Percentiles rank a stretch among this genome's conserved stretches.
Conservation (phyloP, 352 stramenopile genomes). For the Phytophthora cactorum region DNA sequence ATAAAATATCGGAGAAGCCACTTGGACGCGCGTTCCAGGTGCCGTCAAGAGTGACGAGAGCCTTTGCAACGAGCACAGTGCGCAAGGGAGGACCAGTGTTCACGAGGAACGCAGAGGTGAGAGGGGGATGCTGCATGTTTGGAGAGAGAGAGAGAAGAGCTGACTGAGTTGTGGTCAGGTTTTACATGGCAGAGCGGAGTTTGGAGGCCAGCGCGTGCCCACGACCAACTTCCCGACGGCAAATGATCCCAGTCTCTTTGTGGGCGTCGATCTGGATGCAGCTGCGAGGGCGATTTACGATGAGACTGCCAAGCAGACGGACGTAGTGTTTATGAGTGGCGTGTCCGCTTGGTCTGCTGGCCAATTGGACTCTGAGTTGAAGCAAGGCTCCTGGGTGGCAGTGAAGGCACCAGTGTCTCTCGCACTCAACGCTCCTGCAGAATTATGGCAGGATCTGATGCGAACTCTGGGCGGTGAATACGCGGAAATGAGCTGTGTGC, state of each 20-base stretch:
- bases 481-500: slow-evolving; percentile 72
- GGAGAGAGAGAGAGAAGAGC: not conserved
- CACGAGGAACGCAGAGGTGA: slow-evolving; percentile 67
- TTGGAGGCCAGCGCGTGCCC: slow-evolving; percentile 64
- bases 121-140: not conserved
- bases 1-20: slow-evolving; percentile 59
- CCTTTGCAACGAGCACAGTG: slow-evolving; percentile 70
- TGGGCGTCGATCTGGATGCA: slow-evolving; percentile 69
- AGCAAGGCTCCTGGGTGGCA: slow-evolving; percentile 72
- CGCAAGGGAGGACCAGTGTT: slow-evolving; percentile 66
- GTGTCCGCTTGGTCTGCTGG: slow-evolving; percentile 72
- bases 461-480: slow-evolving; percentile 70
- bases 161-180: slow-evolving; percentile 40
- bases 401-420: slow-evolving; percentile 77
- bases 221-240: slow-evolving; percentile 54
- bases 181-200: slow-evolving; percentile 58
- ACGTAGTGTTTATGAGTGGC: slow-evolving; percentile 84
- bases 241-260: slow-evolving; percentile 59
- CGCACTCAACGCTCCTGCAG: slow-evolving; percentile 62
- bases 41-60: slow-evolving; percentile 56
- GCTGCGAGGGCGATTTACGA: slow-evolving; percentile 66
- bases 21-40: slow-evolving; percentile 68
- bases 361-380: slow-evolving; percentile 77
- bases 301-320: slow-evolving; percentile 53
- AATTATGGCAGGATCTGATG: slow-evolving; percentile 82